phyloP scores from a whole-genome alignment of 441 rosid genomes.

The Gossypium trilobum region DNA sequence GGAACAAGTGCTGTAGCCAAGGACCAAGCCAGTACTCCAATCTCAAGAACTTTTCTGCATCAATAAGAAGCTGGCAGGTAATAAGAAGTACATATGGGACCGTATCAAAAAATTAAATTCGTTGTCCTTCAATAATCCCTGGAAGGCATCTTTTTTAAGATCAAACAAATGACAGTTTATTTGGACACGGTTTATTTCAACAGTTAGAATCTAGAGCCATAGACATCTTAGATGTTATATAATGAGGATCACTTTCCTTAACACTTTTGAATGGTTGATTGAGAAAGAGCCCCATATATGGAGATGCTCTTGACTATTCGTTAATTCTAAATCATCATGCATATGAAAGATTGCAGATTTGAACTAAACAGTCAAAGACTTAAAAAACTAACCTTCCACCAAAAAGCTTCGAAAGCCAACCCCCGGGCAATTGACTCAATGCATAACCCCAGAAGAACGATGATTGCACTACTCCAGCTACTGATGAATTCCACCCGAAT shows the following conservation, averaged over 20 bases:
- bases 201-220: background rate
- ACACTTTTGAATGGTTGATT: background rate
- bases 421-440: slow-evolving; percentile 84
- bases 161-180: slow-evolving; percentile 4
- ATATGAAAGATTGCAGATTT: background rate
- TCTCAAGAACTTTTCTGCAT: slow-evolving; percentile 64
- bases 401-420: slow-evolving; percentile 80
- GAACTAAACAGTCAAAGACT: slow-evolving; percentile 12
- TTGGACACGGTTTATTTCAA: background rate
- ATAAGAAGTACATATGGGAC: background rate
- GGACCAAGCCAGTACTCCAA: slow-evolving; percentile 85
- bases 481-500: slow-evolving; percentile 79
- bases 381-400: slow-evolving; percentile 70
- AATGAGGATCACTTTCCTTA: background rate
- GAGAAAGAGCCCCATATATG: background rate
- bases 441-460: slow-evolving; percentile 97
- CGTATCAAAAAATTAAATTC: background rate
- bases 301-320: background rate
- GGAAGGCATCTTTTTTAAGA: background rate
- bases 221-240: background rate
- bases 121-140: background rate
- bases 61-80: slow-evolving; percentile 8
- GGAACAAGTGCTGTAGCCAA: slow-evolving; percentile 79
- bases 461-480: slow-evolving; percentile 83
- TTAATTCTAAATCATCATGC: background rate